Evolutionary conservation across 176 grass and related monocot species (phyloP).

Genomic region (Secale cereale): DNA sequence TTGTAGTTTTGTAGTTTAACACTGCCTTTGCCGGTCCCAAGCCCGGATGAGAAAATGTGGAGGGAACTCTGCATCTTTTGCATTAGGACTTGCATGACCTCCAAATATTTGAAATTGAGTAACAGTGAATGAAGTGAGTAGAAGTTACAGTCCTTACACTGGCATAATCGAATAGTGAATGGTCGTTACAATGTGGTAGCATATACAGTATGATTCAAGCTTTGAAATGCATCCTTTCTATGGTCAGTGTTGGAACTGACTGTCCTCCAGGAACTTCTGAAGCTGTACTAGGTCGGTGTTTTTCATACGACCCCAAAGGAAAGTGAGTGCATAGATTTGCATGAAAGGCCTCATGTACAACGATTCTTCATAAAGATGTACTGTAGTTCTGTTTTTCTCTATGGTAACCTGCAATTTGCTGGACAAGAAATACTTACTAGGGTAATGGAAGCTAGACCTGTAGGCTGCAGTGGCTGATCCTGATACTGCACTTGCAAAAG

Average conservation of each 20-base stretch:
- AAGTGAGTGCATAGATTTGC: no score
- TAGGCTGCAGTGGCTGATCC: no score
- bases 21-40: slow-evolving; percentile 65
- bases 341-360: not conserved
- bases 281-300: not conserved
- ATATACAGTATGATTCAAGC: not conserved
- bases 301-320: not conserved
- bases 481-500: no score
- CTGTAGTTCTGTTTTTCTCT: not conserved
- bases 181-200: not conserved
- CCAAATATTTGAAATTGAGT: not conserved
- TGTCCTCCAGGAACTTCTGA: no score
- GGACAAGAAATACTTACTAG: no score
- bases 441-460: no score
- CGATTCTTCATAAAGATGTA: not conserved
- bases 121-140: not conserved
- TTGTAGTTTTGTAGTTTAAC: slow-evolving; percentile 34
- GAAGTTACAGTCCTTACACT: not conserved
- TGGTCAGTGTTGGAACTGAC: no score
- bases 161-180: not conserved
- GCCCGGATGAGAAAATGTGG: slow-evolving; percentile 65
- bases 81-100: not conserved
- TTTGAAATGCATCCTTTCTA: not conserved
- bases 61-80: slow-evolving; percentile 26
- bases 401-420: no score